These are phyloP conservation scores for Panellus pusillus DNA, from an alignment of 768 basidiomycete genomes.

Conservation along the genomic window DNA sequence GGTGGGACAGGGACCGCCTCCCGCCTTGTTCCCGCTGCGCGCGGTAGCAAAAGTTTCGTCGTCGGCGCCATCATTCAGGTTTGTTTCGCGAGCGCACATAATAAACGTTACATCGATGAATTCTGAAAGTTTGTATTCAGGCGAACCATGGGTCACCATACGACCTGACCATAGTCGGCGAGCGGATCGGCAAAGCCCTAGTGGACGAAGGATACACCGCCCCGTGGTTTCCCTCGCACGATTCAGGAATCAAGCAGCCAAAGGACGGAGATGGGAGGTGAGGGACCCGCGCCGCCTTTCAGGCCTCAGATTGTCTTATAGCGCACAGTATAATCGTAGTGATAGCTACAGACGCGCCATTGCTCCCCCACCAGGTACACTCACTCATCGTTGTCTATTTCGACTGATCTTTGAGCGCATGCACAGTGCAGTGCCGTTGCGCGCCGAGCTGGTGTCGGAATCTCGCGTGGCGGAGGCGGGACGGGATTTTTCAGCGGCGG, in stretches of 20 bases:
- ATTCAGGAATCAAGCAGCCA: constrained; percentile 11
- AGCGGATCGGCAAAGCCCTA: constrained; percentile 7
- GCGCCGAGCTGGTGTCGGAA: constrained; percentile 19
- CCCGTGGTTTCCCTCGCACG: constrained; percentile 19
- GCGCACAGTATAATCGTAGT: constrained; percentile 14
- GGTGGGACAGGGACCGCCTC: constrained; percentile 20
- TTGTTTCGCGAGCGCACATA: background rate
- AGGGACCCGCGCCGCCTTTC: background rate
- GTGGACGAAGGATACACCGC: constrained; percentile 14
- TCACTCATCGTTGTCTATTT: background rate
- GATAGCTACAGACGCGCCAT: constrained; percentile 18
- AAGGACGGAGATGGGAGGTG: constrained; percentile 21
- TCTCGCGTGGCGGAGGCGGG: constrained; percentile 18
- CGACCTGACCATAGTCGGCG: constrained; percentile 16
- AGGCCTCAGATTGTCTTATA: background rate
- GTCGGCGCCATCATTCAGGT: constrained; percentile 19
- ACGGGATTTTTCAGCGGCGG: constrained; percentile 18
- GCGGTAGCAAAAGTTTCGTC: constrained; percentile 8
- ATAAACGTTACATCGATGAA: background rate
- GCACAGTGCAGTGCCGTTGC: constrained; percentile 21
- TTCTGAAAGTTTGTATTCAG: background rate
- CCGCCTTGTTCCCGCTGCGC: constrained; percentile 11
- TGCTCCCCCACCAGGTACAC: constrained; percentile 19
- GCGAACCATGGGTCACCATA: constrained; percentile 18
- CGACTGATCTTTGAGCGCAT: background rate